Conservation (phyloP, 2,329 filamentous ascomycete genomes). For the Pseudogymnoascus sp. region DNA sequence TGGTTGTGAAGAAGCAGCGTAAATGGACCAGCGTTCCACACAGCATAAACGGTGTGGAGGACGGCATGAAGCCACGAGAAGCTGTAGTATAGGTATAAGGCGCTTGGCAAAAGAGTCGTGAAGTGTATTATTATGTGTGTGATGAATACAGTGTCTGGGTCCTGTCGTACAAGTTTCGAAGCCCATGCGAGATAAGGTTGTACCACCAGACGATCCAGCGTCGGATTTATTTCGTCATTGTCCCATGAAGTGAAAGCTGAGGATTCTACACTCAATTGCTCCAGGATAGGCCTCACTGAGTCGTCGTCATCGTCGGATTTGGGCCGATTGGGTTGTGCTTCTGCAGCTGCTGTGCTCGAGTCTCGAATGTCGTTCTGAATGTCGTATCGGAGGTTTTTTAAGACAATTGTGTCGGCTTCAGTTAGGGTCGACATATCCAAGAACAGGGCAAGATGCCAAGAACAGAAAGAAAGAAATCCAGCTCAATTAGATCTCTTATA, state of each 20-base stretch:
- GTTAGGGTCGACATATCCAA: conserved; percentile 1
- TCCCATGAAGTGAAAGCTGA: conserved; percentile 47
- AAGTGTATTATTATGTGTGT: conserved; percentile 69
- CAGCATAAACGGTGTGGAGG: conserved; percentile 55
- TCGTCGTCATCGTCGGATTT: not conserved
- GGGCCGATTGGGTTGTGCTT: not conserved
- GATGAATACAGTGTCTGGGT: conserved; percentile 69
- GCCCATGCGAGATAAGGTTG: conserved; percentile 51
- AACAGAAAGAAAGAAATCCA: not conserved
- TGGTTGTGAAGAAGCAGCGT: conserved; percentile 80
- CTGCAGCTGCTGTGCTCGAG: not conserved
- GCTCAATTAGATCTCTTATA: not conserved
- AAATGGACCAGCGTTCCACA: conserved; percentile 63
- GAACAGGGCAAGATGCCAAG: not conserved
- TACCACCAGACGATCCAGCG: conserved; percentile 42
- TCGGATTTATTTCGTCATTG: conserved; percentile 32
- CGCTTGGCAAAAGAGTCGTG: conserved; percentile 60
- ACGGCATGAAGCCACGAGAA: conserved; percentile 63
- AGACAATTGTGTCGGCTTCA: conserved; percentile 4
- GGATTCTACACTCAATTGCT: conserved; percentile 29
- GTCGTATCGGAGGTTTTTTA: conserved; percentile 3
- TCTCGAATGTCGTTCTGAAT: conserved; percentile 6
- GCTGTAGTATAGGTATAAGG: conserved; percentile 51
- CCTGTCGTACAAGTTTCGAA: conserved; percentile 48
- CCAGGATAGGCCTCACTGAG: not conserved